Evolutionary conservation across 805 yeast species (phyloP).

Genomic region (Kodamaea neixiangensis): DNA sequence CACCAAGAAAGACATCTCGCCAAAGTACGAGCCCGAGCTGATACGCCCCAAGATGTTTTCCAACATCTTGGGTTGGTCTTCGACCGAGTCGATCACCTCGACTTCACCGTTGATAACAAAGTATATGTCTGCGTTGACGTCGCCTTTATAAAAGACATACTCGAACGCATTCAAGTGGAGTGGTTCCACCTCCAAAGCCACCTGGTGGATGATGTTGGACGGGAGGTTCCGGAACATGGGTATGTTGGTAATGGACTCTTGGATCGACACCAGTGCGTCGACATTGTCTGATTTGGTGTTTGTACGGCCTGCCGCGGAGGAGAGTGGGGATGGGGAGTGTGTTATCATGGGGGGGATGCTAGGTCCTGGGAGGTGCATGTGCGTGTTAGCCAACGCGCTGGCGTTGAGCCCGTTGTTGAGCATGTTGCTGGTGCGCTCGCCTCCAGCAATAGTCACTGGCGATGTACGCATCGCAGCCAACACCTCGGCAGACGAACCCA

Average conservation of each 20-base stretch:
- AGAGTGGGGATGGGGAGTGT: constrained; percentile 22
- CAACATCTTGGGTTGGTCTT: constrained; percentile 16
- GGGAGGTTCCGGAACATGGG: constrained; percentile 64
- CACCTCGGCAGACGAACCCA: constrained; percentile 1
- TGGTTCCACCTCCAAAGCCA: constrained; percentile 67
- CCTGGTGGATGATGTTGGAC: constrained; percentile 56
- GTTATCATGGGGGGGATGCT: constrained; percentile 15
- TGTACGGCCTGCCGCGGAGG: constrained; percentile 6
- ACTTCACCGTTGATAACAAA: constrained; percentile 70
- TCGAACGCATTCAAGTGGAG: constrained; percentile 55
- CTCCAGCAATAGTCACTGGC: no score
- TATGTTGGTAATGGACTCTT: constrained; percentile 57
- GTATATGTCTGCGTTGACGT: constrained; percentile 61
- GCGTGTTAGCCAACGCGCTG: constrained; percentile 15
- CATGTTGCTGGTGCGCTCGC: constrained; percentile 1
- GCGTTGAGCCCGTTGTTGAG: constrained; percentile 13
- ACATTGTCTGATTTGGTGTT: constrained; percentile 30
- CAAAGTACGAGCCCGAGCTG: constrained; percentile 66
- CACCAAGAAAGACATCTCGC: constrained; percentile 71
- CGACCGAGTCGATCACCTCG: constrained; percentile 52
- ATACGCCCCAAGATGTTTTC: constrained; percentile 57
- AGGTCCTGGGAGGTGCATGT: constrained; percentile 16
- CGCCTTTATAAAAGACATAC: constrained; percentile 60
- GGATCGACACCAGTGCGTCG: constrained; percentile 56
- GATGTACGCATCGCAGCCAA: constrained; percentile 10